Base-by-base conservation (phyloP, 2,329 filamentous ascomycete species). In the Penicillium brasilianum region DNA sequence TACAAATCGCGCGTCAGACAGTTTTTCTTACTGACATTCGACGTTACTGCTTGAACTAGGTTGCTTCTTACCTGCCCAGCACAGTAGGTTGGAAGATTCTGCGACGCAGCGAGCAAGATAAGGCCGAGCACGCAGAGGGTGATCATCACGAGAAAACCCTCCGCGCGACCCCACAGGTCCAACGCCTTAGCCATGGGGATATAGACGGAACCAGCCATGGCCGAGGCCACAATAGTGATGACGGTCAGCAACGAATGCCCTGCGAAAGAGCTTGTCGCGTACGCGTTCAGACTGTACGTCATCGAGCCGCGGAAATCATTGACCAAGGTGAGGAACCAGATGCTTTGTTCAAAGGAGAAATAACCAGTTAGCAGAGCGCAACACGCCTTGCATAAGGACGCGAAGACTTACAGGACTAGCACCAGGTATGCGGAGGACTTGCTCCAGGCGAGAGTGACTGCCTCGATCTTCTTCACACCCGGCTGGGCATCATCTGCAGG, bases 121-220 rank as follows among this genome's bases (percentile, higher is more conserved):
- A 88, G 74, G 8, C 83, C 82, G 0, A 82, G 51, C 0, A 81
- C 80, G 64, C 80, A 78, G 51, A 82, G 69, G 2, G 75, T 56
- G 0, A 83, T 68, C 74, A 84, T 84, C 36, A 86, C 37, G 1
- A 80, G 61, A 62, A 87, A 83, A 14, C 85, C 87, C 66, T 88
- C 81, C 0, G 86, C 81, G 37, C 87, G 84, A 22, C 86, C 87
- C 81, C 84, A 89, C 34, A 87, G 76, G 72, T 90, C 85, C 61
- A 89, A 76, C 18, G 88, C 76, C 71, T 89, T 89, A 34, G 87
- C 85, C n/a, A 87, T 76, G 0, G 86, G 84, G 18, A 89, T 80
- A 68, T 85, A 87, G 51, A 81, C 76, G 16, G 87, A 78, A 16
- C 84, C 86, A 16, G 81, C 80, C 46, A 67, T 60, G 36, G 86